Evolutionary conservation across 2,329 filamentous ascomycete species (phyloP), one percentile per base, ranked within the genome.

Genomic region (Rhexocercosporidium sp.): DNA sequence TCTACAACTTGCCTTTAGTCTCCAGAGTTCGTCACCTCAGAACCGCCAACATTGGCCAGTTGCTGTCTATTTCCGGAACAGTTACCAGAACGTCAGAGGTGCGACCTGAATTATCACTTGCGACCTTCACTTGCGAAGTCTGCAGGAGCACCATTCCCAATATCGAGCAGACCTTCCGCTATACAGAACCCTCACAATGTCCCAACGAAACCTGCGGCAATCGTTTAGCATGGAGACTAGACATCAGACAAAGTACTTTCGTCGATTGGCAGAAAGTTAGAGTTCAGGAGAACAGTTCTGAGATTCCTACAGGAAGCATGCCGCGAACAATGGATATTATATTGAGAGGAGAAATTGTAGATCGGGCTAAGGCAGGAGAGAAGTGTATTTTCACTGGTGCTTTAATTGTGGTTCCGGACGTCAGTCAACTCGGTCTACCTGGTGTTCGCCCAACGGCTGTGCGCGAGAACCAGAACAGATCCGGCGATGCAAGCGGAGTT

Each of bases 191-290:
- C 0, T 95, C 94, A 3, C 93, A 97, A 81, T 99, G 96, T 74
- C 95, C 96, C 11, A 98, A 98, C 77, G 78, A 83, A 29, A 92
- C 87, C 7, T 99, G 96, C 78, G 90, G 90, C 74, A 99, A 99
- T 81, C 90, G 96, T 29, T 83, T 90, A 66, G 93, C 92, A n/a
- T 99, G 96, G 96, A 90, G 94, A 72, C 82, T 99, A n/a, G 95
- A 99, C 75, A 97, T 99, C 75, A 87, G 93, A 51, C 95, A 97
- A 79, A 97, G 94, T 79, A 98, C 94, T 0, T 99, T 99, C 78
- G 92, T 99, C 69, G 96, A 99, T 81, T 99, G 96, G 96, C 96
- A 99, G 78, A 98, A 98, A 79, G 94, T 98, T 27, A 92, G 96
- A 70, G 93, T 98, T 69, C 96, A 99, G 80, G 96, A 99, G 80